Conservation (phyloP, 2,329 filamentous ascomycete species). For the Fusarium coicis region DNA sequence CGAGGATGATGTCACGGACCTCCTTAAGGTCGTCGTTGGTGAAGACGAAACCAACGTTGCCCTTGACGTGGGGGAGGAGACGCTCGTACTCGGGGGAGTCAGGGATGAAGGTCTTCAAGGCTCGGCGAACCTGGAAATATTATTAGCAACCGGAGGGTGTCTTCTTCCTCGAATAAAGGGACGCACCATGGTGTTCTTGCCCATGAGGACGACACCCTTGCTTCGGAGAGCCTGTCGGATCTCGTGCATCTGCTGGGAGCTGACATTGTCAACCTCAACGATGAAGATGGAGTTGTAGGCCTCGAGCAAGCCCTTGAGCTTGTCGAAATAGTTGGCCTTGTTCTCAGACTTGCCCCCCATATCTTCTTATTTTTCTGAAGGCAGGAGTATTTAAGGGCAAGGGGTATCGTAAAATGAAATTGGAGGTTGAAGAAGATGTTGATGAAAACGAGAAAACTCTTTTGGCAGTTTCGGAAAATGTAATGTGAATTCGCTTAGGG, state of each 20-base stretch:
- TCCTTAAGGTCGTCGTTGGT: constrained; percentile 96
- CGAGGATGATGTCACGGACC: constrained; percentile 91
- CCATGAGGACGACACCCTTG: constrained; percentile 96
- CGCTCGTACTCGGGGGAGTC: constrained; percentile 98
- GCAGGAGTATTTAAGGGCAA: constrained; percentile 98
- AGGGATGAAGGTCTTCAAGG: constrained; percentile 90
- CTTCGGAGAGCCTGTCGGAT: constrained; percentile 92
- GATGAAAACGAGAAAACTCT: constrained; percentile 2
- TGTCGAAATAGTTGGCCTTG: constrained; percentile 99
- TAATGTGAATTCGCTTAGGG: constrained; percentile 53
- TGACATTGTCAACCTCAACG: constrained; percentile 98
- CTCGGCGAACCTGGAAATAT: constrained; percentile 81
- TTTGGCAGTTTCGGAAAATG: constrained; percentile 34
- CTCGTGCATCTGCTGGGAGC: constrained; percentile 99
- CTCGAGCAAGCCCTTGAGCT: constrained; percentile 97
- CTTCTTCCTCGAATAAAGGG: not conserved
- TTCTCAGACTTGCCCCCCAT: constrained; percentile 95
- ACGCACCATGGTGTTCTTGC: constrained; percentile 99
- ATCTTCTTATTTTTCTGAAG: constrained; percentile 90
- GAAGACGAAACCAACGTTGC: constrained; percentile 99
- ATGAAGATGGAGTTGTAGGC: constrained; percentile 98
- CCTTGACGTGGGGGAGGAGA: constrained; percentile 93
- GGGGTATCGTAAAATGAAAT: constrained; percentile 44
- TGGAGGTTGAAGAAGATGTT: constrained; percentile 41
- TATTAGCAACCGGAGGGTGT: constrained; percentile 27